Evolutionary conservation across 2,329 filamentous ascomycete species (phyloP), one percentile per base, ranked within the genome.

Genomic region (Xylaria sp.): DNA sequence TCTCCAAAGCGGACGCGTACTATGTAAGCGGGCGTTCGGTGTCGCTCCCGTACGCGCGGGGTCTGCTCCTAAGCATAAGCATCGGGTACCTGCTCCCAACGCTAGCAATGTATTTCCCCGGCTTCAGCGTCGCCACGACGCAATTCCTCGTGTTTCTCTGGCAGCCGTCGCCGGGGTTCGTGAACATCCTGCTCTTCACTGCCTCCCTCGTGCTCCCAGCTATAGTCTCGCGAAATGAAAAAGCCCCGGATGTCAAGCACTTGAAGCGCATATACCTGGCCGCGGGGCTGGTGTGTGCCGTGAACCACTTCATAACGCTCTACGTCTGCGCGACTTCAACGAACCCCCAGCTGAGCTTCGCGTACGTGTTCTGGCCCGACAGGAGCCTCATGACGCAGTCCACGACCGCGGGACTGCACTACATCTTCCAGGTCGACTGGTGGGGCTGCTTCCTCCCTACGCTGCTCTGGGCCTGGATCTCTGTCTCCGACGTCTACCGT

Each of bases 391-490:
- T 71, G 74, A 68, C 65, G 40, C 69, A 70, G 2, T 72, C 63
- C 67, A 74, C 74, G 28, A 69, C 69, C 26, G 60, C 68, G 10
- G 76, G 75, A 15, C 62, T 77, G 59, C 76, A 78, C 59, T 78
- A 76, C 20, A 75, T 77, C 70, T 77, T 78, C 72, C 75, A 77
- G 69, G 38, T 73, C 38, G 76, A 78, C 65, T 73, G 71, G 69
- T 74, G 71, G 67, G 73, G 74, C 42, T 73, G 74, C 51, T 75
- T 69, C 63, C 51, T 60, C 40, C 65, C 75, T 3, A 66, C 74
- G 60, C 70, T 77, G 2, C 57, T 76, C 20, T 78, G 75, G 75
- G 69, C 68, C 44, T 76, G 73, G 73, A 38, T 77, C 6, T 66
- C 67, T 13, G 70, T 73, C 2, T 72, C 65, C 28, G 76, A 77